Base-by-base conservation (phyloP, 805 yeast genomes). In the Diddensiella transvaalensis region DNA sequence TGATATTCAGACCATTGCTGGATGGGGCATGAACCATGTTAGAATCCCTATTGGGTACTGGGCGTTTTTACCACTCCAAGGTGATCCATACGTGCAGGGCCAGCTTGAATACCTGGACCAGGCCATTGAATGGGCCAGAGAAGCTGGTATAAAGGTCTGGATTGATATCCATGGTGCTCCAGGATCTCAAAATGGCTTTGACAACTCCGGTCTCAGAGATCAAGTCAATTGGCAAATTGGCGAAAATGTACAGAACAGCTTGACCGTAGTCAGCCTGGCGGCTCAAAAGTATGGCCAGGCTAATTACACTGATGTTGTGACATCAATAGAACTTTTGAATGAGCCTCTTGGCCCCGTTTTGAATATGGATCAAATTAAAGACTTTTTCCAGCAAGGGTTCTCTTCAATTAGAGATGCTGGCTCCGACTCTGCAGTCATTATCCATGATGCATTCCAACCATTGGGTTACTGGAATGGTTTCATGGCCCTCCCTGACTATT, bases 151-250 rank as follows among this genome's bases (percentile, higher is more conserved):
- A 54, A 82, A 82, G 62, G 95, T 80, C 21, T 88, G 96, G 96
- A 76, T 90, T 39, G 97, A 91, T 66, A 68, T 90, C 60, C 98
- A 90, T 64, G 97, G 97, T 53, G 95, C 85, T n/a, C 95, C 96
- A 29, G 97, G 96, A 19, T 85, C 96, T 19, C 98, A 90, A 67
- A 90, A 90, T 64, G 97, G 97, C 11, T 91, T 88, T 61, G 98
- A 90, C 67, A 90, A 90, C 72, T 87, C 96, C 5, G 98, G 98
- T 22, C 70, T 78, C 53, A 77, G 96, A 60, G 96, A 84, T 62
- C 35, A 59, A 1, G 61, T 73, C 42, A 66, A 65, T 2, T 88
- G 85, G 79, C 62, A 74, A 40, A 74, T 71, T 29, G 72, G 75
- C 49, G 63, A 58, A 17, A 82, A 83, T 60, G 68, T 76, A 40